phyloP scores from a whole-genome alignment of 768 basidiomycete genomes.

The Strobilomyces echinocephalus region DNA sequence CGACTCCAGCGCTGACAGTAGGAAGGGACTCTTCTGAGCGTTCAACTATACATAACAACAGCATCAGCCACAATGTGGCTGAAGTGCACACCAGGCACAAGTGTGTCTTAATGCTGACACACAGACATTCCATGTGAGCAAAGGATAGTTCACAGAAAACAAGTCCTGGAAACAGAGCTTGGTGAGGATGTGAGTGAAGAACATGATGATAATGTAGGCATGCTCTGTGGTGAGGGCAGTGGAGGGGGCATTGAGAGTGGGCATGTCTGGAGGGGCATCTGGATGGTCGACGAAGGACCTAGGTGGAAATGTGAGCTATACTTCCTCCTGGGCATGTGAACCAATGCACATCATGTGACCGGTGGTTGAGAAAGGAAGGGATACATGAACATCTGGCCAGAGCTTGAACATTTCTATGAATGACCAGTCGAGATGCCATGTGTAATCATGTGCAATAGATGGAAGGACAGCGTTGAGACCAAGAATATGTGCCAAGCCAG shows the following conservation, averaged over 20 bases:
- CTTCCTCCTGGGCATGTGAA: background rate
- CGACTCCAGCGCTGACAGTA: too few relatives aligned
- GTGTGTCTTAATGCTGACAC: too few relatives aligned
- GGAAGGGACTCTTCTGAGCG: too few relatives aligned
- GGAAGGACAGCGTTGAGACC: background rate
- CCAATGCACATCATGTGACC: constrained; percentile 1
- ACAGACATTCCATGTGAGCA: too few relatives aligned
- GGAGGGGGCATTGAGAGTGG: background rate
- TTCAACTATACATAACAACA: too few relatives aligned
- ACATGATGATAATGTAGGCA: background rate
- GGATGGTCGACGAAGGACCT: background rate
- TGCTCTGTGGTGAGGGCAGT: background rate
- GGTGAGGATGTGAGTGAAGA: background rate
- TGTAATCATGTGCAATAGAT: background rate
- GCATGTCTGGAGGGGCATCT: background rate
- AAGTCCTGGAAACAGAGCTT: background rate
- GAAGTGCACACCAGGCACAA: too few relatives aligned
- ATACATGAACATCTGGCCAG: background rate
- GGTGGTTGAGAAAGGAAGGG: background rate
- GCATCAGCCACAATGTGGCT: too few relatives aligned
- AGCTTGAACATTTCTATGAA: background rate
- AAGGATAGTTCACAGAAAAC: too few relatives aligned
- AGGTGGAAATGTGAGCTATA: background rate
- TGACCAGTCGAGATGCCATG: background rate
- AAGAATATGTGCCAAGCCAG: background rate